A percentile compares a stretch with the other conserved stretches of the same genome.
Conservation (phyloP, 768 basidiomycete species). For the Suillus weaverae region DNA sequence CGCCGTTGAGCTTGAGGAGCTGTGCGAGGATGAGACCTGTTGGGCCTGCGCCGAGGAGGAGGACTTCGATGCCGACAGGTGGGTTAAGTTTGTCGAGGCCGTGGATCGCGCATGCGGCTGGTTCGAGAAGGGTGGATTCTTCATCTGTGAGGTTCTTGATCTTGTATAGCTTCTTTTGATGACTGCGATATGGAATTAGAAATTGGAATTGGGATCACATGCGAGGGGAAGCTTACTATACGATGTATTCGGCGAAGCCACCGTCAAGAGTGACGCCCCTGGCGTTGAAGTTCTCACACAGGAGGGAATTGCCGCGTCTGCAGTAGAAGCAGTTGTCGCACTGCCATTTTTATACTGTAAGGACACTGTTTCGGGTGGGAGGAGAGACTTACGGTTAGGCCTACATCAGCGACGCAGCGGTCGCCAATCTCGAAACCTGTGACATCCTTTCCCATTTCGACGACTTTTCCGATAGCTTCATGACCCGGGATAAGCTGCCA, state of each 20-base stretch:
- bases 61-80: constrained; percentile 79
- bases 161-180: constrained; percentile 80
- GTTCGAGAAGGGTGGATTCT: constrained; percentile 86
- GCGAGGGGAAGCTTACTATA: constrained; percentile 52
- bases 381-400: constrained; percentile 53
- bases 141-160: constrained; percentile 85
- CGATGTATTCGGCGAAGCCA: constrained; percentile 88
- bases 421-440: constrained; percentile 76
- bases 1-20: constrained; percentile 85
- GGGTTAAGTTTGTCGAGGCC: constrained; percentile 86
- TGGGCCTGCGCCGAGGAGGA: constrained; percentile 88
- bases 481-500: constrained; percentile 71
- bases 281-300: constrained; percentile 84
- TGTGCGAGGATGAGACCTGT: constrained; percentile 91
- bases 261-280: constrained; percentile 81
- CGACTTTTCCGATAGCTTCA: constrained; percentile 71
- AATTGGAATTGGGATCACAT: not conserved
- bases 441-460: constrained; percentile 78
- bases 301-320: constrained; percentile 74
- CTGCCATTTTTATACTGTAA: constrained; percentile 35
- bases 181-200: constrained; percentile 34
- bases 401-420: constrained; percentile 82
- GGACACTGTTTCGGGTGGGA: not conserved
- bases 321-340: constrained; percentile 89
- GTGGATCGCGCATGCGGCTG: constrained; percentile 89